phyloP scores from a whole-genome alignment of 2,329 filamentous ascomycete species.

The Hypoxylon sp. region DNA sequence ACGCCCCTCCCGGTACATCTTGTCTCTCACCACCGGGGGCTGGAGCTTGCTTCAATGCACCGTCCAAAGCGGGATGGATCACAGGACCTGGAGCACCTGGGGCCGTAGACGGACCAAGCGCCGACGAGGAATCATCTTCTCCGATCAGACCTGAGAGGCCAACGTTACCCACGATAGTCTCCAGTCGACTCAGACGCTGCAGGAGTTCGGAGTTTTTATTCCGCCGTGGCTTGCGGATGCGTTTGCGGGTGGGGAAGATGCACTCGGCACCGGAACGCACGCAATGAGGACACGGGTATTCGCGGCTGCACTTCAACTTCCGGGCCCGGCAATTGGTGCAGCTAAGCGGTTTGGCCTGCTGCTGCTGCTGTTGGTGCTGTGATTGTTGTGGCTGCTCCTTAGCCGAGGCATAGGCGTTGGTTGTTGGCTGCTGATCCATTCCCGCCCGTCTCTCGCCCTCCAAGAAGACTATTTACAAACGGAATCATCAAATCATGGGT shows the following conservation, averaged over 20 bases:
- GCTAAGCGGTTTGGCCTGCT: slow-evolving; percentile 51
- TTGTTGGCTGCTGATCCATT: slow-evolving; percentile 13
- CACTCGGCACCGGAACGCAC: slow-evolving; percentile 57
- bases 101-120: neutral
- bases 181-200: slow-evolving; percentile 54
- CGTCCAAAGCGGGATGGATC: neutral
- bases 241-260: slow-evolving; percentile 56
- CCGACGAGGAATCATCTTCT: neutral
- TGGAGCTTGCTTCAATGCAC: neutral
- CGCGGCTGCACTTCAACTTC: slow-evolving; percentile 68
- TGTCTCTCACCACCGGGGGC: neutral
- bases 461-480: neutral
- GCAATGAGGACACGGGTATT: slow-evolving; percentile 64
- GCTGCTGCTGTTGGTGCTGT: no score
- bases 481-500: no score
- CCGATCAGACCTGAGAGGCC: slow-evolving; percentile 44
- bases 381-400: no score
- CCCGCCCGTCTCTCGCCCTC: neutral
- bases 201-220: slow-evolving; percentile 55
- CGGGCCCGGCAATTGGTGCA: slow-evolving; percentile 71
- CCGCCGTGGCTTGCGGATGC: slow-evolving; percentile 51
- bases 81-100: neutral
- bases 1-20: slow-evolving; percentile 10
- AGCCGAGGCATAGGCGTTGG: slow-evolving; percentile 3
- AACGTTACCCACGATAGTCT: slow-evolving; percentile 56